Conservation (phyloP, 2,329 filamentous ascomycete species). For the Cladosporium sp. region DNA sequence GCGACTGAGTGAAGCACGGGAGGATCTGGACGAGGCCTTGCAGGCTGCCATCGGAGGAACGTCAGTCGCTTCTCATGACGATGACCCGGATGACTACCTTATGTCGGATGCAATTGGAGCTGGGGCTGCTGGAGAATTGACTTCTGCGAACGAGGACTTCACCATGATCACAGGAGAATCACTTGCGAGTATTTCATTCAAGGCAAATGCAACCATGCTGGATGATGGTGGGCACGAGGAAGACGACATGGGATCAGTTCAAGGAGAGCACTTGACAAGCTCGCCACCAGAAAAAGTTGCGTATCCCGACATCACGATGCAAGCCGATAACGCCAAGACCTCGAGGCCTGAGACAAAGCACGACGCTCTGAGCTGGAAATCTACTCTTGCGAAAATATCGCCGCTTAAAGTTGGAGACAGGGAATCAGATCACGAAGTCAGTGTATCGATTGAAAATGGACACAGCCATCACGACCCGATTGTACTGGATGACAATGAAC, state of each 20-base stretch:
- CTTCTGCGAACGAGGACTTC: constrained; percentile 48
- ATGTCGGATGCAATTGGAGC: neutral
- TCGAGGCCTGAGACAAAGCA: constrained; percentile 6
- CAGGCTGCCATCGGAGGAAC: constrained; percentile 21
- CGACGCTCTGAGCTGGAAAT: constrained; percentile 26
- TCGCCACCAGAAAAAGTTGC: constrained; percentile 25
- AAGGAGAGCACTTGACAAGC: constrained; percentile 24
- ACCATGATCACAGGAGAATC: constrained; percentile 50
- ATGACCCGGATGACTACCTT: neutral
- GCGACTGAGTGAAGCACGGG: constrained; percentile 26
- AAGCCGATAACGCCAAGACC: constrained; percentile 9
- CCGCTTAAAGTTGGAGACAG: neutral
- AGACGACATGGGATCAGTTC: neutral
- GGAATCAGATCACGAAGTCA: neutral
- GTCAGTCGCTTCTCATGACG: neutral
- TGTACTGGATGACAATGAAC: constrained; percentile 2
- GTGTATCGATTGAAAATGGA: neutral
- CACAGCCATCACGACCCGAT: neutral
- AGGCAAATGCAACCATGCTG: constrained; percentile 19
- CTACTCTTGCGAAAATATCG: constrained; percentile 12
- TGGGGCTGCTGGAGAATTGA: constrained; percentile 37
- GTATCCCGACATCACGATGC: constrained; percentile 19
- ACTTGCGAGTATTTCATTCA: constrained; percentile 30
- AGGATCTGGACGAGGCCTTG: constrained; percentile 28
- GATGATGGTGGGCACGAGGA: neutral